Conservation (phyloP, 495 filamentous ascomycete genomes). For the Xylaria cubensis region DNA sequence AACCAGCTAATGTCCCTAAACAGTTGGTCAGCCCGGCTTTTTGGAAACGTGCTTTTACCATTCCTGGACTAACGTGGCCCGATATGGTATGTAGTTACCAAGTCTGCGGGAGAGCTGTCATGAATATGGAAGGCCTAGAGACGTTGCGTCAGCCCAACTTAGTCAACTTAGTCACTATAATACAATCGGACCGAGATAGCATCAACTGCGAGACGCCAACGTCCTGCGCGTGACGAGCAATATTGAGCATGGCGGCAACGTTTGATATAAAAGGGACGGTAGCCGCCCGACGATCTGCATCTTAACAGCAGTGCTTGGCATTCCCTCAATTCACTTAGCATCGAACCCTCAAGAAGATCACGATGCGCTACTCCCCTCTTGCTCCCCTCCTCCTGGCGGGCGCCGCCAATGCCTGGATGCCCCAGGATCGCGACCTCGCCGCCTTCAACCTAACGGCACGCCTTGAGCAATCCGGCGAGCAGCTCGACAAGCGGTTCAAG, state of each 20-base stretch:
- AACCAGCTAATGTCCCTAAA: background rate
- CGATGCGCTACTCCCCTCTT: conserved; percentile 32
- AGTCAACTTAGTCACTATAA: background rate
- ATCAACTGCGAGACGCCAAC: background rate
- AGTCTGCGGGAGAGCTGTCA: conserved; percentile 1
- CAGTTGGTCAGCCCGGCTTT: background rate
- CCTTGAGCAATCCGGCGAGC: conserved; percentile 26
- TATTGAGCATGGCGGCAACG: background rate
- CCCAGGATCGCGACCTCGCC: conserved; percentile 34
- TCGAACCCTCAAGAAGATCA: conserved; percentile 15
- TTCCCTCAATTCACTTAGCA: background rate
- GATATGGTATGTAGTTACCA: background rate
- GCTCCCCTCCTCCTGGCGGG: conserved; percentile 31
- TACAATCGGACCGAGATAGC: conserved; percentile 14
- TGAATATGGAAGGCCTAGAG: conserved; percentile 2
- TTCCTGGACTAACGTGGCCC: background rate
- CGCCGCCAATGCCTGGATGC: conserved; percentile 33
- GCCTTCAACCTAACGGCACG: conserved; percentile 36
- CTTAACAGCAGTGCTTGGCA: background rate
- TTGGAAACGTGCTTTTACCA: background rate
- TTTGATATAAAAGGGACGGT: conserved; percentile 8
- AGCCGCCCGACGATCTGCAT: background rate
- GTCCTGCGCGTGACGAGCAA: background rate
- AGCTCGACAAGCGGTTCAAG: conserved; percentile 33
- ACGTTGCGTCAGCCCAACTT: background rate